Evolutionary conservation across 202 grass and related monocot genomes (phyloP), one percentile per base, ranked within the genome.

Genomic region (Setaria italica): DNA sequence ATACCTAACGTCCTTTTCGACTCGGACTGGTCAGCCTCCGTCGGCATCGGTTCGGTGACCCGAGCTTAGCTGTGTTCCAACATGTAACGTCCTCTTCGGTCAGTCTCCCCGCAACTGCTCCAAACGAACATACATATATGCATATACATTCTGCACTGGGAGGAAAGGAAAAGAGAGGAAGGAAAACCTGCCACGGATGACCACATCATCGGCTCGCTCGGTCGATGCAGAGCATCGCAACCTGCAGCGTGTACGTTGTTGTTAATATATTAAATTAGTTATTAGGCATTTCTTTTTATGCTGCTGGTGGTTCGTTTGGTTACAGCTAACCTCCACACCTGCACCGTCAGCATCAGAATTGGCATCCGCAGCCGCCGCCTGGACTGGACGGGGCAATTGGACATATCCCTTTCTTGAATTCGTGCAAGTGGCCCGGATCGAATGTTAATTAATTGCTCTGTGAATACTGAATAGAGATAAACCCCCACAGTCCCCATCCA

Each of bases 31-130:
- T 43, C 58, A 16, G 43, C 14, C 4, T 25, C n/a, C 19, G 43
- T 47, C n/a, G 42, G 41, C 67, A 13, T 21, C 68, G 10, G 25
- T 20, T 25, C 25, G 25, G 25, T 25, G 25, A 25, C 60, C 62
- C 4, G 6, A 41, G 34, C 51, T 63, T 55, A 76, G 73, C 73
- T 76, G 51, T 42, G 37, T n/a, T 68, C 65, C 65, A 68, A 15
- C 16, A 42, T 35, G 14, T 10, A 8, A 19, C 64, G 21, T 12
- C 25, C 10, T 30, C 33, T 3, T 9, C 63, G 4, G 17, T 57
- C 5, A 64, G 62, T 15, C 73, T n/a, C 19, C 3, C 4, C 19
- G 19, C 73, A 76, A 42, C 34, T 42, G 51, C 51, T 41, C 5
- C 62, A 7, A 5, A 1, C 12, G 35, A 7, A 45, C 45, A 11